Evolutionary conservation across 225 moss, liverwort and hornwort genomes (phyloP), one percentile per base, ranked within the genome.

Genomic region (Climacium dendroides): DNA sequence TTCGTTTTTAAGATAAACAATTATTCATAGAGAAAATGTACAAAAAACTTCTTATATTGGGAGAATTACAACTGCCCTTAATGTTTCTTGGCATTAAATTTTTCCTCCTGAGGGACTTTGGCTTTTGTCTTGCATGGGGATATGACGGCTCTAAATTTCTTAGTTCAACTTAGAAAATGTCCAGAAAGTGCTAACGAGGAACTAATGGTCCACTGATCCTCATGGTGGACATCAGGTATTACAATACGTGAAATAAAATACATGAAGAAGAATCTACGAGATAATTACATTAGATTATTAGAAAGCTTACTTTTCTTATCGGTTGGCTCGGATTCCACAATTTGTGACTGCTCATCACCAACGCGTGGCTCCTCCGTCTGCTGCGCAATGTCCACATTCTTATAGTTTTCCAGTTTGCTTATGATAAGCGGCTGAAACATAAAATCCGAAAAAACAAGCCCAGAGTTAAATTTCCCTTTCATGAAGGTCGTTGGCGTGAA

Each of bases 271-370:
- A 34, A 60, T 32, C 28, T 77, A 63, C 39, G 58, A 71, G 59
- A 53, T 71, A 62, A 20, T 87, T 60, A 26, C 30, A 65, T 74
- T 48, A 53, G 57, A 65, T 59, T 60, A 63, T 43, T 15, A 19
- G 24, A 55, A 81, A 58, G 32, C 88, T 78, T 87, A 92, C 92
- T 82, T 66, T 90, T 82, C 39, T 37, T 70, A 8, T 81, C 35
- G 34, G 57, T 34, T 66, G 66, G 15, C 55, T 87, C 84, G 47
- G 93, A 72, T 81, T 87, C 86, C 86, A 85, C 80, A 91, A 67
- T 73, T 92, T 94, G 78, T 89, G 91, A 54, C 60, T 85, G 90
- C 76, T 87, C 85, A 80, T 93, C 90, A 70, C 86, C 88, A 73
- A 84, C 61, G 61, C 52, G 74, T 63, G 83, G 52, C 43, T 87